These are phyloP conservation scores for Neoconidiobolus thromboides DNA, from an alignment of 371 early-diverging fungal species.

Conservation along the genomic window DNA sequence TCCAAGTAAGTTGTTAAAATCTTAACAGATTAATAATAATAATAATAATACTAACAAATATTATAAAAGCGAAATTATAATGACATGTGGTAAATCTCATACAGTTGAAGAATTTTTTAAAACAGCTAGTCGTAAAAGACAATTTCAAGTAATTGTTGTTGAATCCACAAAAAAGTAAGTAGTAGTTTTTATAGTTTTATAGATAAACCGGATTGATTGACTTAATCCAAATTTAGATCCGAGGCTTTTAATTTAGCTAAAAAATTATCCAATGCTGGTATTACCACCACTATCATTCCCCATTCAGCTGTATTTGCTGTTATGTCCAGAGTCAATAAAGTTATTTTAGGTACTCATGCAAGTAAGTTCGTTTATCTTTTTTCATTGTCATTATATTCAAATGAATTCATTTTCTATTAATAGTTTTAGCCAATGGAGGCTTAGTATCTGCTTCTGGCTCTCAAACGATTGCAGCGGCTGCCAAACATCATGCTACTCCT, in stretches of 20 bases:
- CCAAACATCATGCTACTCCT: conserved; percentile 76
- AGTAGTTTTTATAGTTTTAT: neutral
- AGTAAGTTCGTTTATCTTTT: conserved; percentile 19
- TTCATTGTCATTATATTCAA: too few species aligned
- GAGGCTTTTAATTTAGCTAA: conserved; percentile 37
- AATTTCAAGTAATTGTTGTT: conserved; percentile 84
- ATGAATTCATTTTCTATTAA: neutral
- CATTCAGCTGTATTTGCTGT: conserved; percentile 89
- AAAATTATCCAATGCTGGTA: conserved; percentile 52
- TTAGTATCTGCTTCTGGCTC: conserved; percentile 68
- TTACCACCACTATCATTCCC: conserved; percentile 82
- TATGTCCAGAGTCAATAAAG: conserved; percentile 94
- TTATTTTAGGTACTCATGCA: conserved; percentile 83
- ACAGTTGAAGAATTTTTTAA: conserved; percentile 77
- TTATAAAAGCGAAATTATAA: conserved; percentile 62
- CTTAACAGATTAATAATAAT: neutral
- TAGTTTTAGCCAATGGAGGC: conserved; percentile 87
- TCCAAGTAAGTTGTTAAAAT: conserved; percentile 33
- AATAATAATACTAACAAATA: neutral
- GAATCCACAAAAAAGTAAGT: neutral
- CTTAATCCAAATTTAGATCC: neutral
- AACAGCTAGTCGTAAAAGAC: conserved; percentile 62
- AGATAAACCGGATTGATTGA: neutral
- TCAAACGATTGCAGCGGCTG: conserved; percentile 69
- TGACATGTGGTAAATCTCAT: conserved; percentile 75